Evolutionary conservation across 2,329 filamentous ascomycete species (phyloP).

Genomic region (Fusarium circinatum): DNA sequence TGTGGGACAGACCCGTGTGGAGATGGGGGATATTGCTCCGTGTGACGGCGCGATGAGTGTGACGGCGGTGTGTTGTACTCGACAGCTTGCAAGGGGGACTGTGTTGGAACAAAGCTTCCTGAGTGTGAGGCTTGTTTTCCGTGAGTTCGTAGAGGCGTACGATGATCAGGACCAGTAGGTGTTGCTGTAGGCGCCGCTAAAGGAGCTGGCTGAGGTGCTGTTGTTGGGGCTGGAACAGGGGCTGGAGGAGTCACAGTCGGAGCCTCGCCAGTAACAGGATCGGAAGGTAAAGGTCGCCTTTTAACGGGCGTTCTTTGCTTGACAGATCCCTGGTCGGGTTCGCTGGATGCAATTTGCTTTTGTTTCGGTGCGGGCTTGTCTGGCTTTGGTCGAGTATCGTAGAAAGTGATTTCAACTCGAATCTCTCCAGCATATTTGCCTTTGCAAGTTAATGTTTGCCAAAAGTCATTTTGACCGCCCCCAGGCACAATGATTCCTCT

Average conservation of each 20-base stretch:
- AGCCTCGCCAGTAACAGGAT: slow-evolving; percentile 72
- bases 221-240: slow-evolving; percentile 3
- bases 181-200: slow-evolving; percentile 44
- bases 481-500: slow-evolving; percentile 83
- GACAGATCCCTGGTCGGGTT: slow-evolving; percentile 52
- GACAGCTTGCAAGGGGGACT: slow-evolving; percentile 63
- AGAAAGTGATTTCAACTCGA: slow-evolving; percentile 94
- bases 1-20: slow-evolving; percentile 37
- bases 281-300: slow-evolving; percentile 83
- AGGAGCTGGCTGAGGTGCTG: slow-evolving; percentile 10
- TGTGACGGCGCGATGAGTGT: slow-evolving; percentile 47
- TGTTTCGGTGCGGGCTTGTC: slow-evolving; percentile 72
- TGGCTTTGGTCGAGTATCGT: slow-evolving; percentile 85
- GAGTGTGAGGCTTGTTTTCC: slow-evolving; percentile 52
- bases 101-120: slow-evolving; percentile 56
- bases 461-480: slow-evolving; percentile 92
- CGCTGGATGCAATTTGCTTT: slow-evolving; percentile 53
- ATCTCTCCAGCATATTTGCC: slow-evolving; percentile 97
- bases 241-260: slow-evolving; percentile 43
- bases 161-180: slow-evolving; percentile 54
- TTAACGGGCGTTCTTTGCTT: slow-evolving; percentile 74
- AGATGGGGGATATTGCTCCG: slow-evolving; percentile 53
- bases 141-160: slow-evolving; percentile 60
- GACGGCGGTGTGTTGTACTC: slow-evolving; percentile 61
- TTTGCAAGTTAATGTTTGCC: slow-evolving; percentile 87